These are phyloP conservation scores for Azolla pinnata DNA, from an alignment of 75 land plant genomes.

Conservation along the genomic window DNA sequence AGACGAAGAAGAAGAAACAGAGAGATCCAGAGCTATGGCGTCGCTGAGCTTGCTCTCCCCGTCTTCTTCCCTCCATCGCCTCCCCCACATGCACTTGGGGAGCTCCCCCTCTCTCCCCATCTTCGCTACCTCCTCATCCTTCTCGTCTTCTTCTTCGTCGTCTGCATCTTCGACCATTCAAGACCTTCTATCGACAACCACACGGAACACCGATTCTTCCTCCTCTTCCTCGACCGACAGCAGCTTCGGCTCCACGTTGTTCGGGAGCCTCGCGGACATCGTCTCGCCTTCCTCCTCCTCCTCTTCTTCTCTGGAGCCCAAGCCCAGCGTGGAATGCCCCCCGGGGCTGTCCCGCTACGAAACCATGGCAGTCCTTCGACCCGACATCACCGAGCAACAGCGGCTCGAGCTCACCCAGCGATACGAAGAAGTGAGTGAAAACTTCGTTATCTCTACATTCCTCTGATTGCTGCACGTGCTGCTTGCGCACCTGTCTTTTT, in stretches of 20 bases:
- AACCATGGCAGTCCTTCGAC: constrained; percentile 82
- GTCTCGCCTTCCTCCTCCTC: constrained; percentile 7
- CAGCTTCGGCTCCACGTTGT: constrained; percentile 2
- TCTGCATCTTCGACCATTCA: constrained; percentile 2
- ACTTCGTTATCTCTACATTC: background rate
- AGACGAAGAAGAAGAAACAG: background rate
- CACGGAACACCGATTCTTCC: background rate
- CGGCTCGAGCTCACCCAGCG: constrained; percentile 73
- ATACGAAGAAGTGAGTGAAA: constrained; percentile 97
- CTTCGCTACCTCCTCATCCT: background rate
- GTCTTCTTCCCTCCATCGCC: background rate
- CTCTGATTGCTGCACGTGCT: no score
- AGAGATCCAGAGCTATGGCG: background rate
- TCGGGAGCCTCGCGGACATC: constrained; percentile 2
- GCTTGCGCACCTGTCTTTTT: no score
- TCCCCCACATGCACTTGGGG: background rate
- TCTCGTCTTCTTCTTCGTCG: background rate
- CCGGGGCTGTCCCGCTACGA: constrained; percentile 84
- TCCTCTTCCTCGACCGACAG: constrained; percentile 4
- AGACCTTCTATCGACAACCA: background rate
- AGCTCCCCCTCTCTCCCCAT: background rate
- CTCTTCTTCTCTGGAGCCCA: constrained; percentile 24
- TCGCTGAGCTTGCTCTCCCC: background rate
- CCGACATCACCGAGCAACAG: constrained; percentile 92
- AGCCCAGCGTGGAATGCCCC: constrained; percentile 59